A percentile compares a stretch with the other conserved stretches of the same genome.
Conservation (phyloP, 768 basidiomycete genomes). For the Leucosporidium yakuticum region DNA sequence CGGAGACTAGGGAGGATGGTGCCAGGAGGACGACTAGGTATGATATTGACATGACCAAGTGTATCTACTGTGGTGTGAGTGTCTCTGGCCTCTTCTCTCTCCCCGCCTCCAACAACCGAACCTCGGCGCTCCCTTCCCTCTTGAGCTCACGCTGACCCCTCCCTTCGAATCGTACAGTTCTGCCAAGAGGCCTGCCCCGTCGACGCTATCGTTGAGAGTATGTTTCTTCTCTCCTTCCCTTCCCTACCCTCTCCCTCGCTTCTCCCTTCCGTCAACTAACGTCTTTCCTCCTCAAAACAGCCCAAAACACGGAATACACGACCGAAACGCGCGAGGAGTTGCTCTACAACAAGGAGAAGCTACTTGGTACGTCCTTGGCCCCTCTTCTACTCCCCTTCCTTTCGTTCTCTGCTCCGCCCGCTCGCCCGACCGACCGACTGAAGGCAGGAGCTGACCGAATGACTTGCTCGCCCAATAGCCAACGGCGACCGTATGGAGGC, state of each 20-base stretch:
- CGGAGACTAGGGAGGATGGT: conserved; percentile 89
- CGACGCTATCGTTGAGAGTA: conserved; percentile 98
- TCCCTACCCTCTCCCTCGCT: background rate
- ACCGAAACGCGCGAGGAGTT: conserved; percentile 98
- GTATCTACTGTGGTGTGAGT: conserved; percentile 87
- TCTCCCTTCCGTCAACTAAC: background rate
- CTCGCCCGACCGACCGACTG: no score
- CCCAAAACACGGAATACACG: conserved; percentile 95
- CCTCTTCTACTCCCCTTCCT: background rate
- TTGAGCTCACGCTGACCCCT: background rate
- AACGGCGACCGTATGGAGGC: conserved; percentile 96
- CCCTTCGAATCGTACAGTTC: conserved; percentile 57
- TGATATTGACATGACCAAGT: conserved; percentile 99
- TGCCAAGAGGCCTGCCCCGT: conserved; percentile 99
- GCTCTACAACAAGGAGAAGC: conserved; percentile 98
- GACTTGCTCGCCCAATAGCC: no score
- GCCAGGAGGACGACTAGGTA: conserved; percentile 97
- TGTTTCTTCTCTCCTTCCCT: conserved; percentile 19
- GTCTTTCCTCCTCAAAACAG: conserved; percentile 46
- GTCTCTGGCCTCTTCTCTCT: background rate
- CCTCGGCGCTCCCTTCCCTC: no score
- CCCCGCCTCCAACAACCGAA: background rate
- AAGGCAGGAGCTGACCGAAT: background rate
- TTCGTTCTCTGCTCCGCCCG: background rate
- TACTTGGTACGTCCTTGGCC: conserved; percentile 55